Evolutionary conservation across 345 rosid genomes (phyloP), one percentile per base, ranked within the genome.

Genomic region (Salix caprea): DNA sequence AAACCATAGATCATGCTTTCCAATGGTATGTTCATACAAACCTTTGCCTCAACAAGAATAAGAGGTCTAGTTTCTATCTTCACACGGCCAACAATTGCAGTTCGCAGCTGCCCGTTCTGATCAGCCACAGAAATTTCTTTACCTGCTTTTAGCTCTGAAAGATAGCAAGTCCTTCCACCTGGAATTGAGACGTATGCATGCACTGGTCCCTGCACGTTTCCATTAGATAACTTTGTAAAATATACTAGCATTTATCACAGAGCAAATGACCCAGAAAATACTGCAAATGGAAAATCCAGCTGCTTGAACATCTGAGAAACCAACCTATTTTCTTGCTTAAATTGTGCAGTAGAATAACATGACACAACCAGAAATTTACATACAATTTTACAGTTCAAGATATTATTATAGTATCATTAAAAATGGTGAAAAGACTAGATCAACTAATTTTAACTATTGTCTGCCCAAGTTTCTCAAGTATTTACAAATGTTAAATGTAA

Each of bases 1-100:
- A 6, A 15, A 62, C 6, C 18, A 12, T 13, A 12, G 15, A 66
- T 54, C 13, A 40, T 44, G 16, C n/a, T 44, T 52, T 6, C 10
- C 12, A 60, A n/a, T 58, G 56, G 28, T 12, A 40, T 9, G 18
- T 2, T 42, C 21, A 23, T 34, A 60, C 86, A 74, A 67, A 91
- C 98, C 97, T 91, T 91, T 78, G 95, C 92, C 70, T 88, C 97
- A 69, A 92, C 89, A 39, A 91, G 88, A 46, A 89, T 74, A 79
- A 90, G 90, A 2, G 92, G 91, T 12, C 97, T 85, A 61, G 91
- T 89, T 88, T 94, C 97, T 37, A 92, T 94, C 84, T 94, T 94
- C 62, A 94, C 95, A 4, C 94, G 87, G 16, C 98, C 95, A 58
- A 91, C 89, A 54, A 94, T 84, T 60, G 91, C 94, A 75, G 89